These are phyloP conservation scores for Thuja plicata DNA, from an alignment of 83 land plant genomes.

Conservation along the genomic window DNA sequence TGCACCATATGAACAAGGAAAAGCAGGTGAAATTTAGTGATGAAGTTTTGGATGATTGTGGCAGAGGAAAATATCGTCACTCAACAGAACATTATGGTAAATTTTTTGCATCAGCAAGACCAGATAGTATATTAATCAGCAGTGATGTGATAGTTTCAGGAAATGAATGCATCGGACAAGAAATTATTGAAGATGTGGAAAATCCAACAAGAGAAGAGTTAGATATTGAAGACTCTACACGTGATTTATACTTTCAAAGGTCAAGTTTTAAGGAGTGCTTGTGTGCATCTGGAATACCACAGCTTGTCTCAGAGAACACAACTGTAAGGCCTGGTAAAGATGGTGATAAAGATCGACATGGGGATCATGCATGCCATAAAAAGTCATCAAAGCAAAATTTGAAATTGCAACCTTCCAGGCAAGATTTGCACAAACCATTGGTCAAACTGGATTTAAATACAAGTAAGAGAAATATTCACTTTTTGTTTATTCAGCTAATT, in stretches of 20 bases:
- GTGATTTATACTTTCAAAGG: background rate
- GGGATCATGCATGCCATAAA: background rate
- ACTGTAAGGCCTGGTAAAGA: background rate
- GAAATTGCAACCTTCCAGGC: background rate
- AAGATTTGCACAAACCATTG: background rate
- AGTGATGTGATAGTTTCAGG: constrained; percentile 27
- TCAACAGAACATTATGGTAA: constrained; percentile 21
- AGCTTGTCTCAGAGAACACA: background rate
- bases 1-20: background rate
- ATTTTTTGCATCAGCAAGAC: constrained; percentile 8
- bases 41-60: constrained; percentile 14
- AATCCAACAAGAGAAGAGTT: background rate
- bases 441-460: background rate
- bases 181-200: constrained; percentile 27
- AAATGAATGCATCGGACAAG: constrained; percentile 17
- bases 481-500: background rate
- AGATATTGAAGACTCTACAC: background rate
- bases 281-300: background rate
- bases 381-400: background rate
- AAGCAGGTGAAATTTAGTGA: constrained; percentile 9
- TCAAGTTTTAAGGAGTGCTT: background rate
- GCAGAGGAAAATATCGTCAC: background rate
- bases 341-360: background rate
- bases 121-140: constrained; percentile 19
- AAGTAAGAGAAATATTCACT: constrained; percentile 11